Base-by-base conservation (phyloP, 495 filamentous ascomycete species). In the Penicillium parvum region DNA sequence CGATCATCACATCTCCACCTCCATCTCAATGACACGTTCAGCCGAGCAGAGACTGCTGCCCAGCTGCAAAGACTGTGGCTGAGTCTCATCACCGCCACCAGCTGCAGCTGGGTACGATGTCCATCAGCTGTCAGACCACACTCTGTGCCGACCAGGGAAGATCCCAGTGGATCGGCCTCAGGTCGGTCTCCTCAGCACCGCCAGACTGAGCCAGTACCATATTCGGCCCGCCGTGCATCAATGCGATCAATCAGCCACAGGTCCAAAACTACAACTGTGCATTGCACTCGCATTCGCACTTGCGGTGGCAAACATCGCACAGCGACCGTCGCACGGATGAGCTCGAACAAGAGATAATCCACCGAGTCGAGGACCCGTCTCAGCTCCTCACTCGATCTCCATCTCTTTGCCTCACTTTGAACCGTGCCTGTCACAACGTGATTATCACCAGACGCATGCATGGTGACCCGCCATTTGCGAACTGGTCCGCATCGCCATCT, bases 391-490 rank as follows among this genome's bases (percentile, higher is more conserved):
- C 37, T 33, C 33, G 34, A 15, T 4, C 35, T 33, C 17, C 16
- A 27, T 28, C 22, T 20, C 35, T 29, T 25, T 16, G 35, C 17
- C 25, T 29, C 36, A 40, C 38, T 34, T 47, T 22, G 34, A 25
- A 37, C 56, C 48, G 54, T 35, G 15, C 21, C 45, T 49, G 44
- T 55, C 58, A 61, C 55, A 50, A 50, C 51, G 59, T 52, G 55
- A 55, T 59, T 59, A 51, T 57, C 54, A 48, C 55, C 44, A 61
- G 44, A 43, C 44, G 44, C 45, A 62, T 62, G 64, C 58, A 64
- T 57, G 48, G 37, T 55, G 58, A 59, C 60, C 54, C 65, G 61
- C 65, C 62, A 67, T 60, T 69, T 60, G 45, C 54, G 48, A 65
- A 61, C 52, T 63, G 61, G 62, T 37, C 57, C 45, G 48, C 57